Evolutionary conservation across 2,329 filamentous ascomycete genomes (phyloP).

Genomic region (Trichoderma brevicompactum): DNA sequence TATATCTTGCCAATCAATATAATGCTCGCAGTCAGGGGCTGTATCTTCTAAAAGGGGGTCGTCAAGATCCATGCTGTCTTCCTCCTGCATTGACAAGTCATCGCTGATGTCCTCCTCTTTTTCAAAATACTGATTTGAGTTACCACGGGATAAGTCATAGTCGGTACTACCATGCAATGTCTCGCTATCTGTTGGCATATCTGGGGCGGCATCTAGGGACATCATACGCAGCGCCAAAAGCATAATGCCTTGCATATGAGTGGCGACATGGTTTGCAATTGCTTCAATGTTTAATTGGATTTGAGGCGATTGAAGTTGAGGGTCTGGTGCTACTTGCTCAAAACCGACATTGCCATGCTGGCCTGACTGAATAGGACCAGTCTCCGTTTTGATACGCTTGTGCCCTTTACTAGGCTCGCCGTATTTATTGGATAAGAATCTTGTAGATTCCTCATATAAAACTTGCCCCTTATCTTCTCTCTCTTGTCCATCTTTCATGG

Average conservation of each 20-base stretch:
- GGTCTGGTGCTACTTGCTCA: not conserved
- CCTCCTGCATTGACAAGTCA: not conserved
- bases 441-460: not conserved
- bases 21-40: slow-evolving; percentile 1
- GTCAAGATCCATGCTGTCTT: not conserved
- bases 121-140: not conserved
- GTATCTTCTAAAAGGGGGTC: not conserved
- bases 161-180: not conserved
- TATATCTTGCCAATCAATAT: slow-evolving; percentile 7
- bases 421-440: not conserved
- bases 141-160: not conserved
- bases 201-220: not conserved
- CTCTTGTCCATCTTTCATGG: not conserved
- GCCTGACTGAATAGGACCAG: not conserved
- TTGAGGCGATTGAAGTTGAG: not conserved
- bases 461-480: not conserved
- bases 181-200: not conserved
- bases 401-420: not conserved
- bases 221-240: slow-evolving; percentile 12
- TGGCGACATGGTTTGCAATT: not conserved
- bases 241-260: slow-evolving; percentile 11
- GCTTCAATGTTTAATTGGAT: not conserved
- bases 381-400: slow-evolving; percentile 6
- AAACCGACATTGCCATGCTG: not conserved
- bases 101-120: rapidly evolving